Percentiles rank a stretch among this genome's conserved stretches.
Evolutionary conservation across 306 rosid genomes (phyloP).

Genomic region (Elaeagnus macrophylla): DNA sequence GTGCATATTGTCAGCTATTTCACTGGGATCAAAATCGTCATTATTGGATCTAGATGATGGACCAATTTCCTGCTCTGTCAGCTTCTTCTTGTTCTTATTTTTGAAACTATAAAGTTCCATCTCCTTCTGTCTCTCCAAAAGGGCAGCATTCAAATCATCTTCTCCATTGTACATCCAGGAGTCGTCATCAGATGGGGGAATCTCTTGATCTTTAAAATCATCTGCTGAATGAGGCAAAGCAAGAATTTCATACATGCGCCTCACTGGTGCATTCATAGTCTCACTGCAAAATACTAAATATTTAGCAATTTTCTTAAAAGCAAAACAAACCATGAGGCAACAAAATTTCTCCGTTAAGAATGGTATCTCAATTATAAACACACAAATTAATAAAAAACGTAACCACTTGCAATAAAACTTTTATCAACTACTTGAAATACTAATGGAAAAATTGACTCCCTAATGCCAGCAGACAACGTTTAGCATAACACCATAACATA

Average conservation of each 20-base stretch:
- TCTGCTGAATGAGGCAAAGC: slow-evolving; percentile 52
- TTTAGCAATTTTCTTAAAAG: slow-evolving; percentile 12
- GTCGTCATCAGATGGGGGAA: slow-evolving; percentile 81
- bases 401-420: not conserved
- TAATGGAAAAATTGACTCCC: too few species aligned
- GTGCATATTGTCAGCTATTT: slow-evolving; percentile 69
- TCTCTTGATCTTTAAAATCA: slow-evolving; percentile 44
- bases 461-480: too few species aligned
- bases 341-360: not conserved
- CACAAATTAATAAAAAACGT: not conserved
- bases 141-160: slow-evolving; percentile 69
- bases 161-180: slow-evolving; percentile 85
- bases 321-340: not conserved
- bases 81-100: slow-evolving; percentile 57
- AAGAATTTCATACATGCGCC: slow-evolving; percentile 81
- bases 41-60: slow-evolving; percentile 37
- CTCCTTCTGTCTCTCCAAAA: slow-evolving; percentile 84
- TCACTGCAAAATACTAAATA: slow-evolving; percentile 47
- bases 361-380: not conserved
- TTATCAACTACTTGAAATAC: too few species aligned
- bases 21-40: slow-evolving; percentile 55
- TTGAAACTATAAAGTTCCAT: slow-evolving; percentile 57
- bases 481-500: too few species aligned
- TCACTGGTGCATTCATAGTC: slow-evolving; percentile 74
- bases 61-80: slow-evolving; percentile 32